Base-by-base conservation (phyloP, 768 basidiomycete species). In the Hygrophorus pudorinus region DNA sequence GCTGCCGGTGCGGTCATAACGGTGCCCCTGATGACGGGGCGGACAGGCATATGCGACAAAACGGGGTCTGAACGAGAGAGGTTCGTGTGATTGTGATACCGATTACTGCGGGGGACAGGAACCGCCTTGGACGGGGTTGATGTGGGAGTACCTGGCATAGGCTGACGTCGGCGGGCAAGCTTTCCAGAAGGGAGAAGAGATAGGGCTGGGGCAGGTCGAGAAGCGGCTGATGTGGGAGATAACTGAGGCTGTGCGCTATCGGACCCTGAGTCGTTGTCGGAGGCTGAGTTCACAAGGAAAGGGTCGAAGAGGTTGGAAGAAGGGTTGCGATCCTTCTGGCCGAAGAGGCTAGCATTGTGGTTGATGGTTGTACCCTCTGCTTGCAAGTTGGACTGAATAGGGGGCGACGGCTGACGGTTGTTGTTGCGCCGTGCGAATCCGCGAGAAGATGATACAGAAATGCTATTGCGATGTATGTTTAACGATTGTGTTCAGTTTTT, bases 331-430 rank as follows among this genome's bases (percentile, higher is more conserved):
- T 38, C 39, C 20, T 38, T 13, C 17, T 36, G 31, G 16, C 21
- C 34, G n/a, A 30, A 21, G 14, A 10, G n/a, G 17, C 36, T 24
- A 27, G 32, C 9, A 20, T 8, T 16, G 30, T n/a, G 32, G 21
- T 65, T 60, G 46, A 65, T 61, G 44, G 52, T 49, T 48, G 62
- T 60, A 56, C 59, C 73, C 75, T 81, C 81, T 76, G 72, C 79
- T 74, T 81, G 79, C 73, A 77, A 75, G 74, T 78, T 60, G 46
- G 48, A 49, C 38, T 62, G 55, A 34, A 71, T 60, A 28, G 76
- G 75, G 13, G 79, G 79, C 32, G 82, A 83, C 16, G 78, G 72
- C 57, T 81, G 81, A 48, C 79, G 79, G 46, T 59, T 64, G 53
- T 65, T 70, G 62, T 66, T 71, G 61, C 73, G 73, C 55, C 72